phyloP scores from a whole-genome alignment of 2,329 filamentous ascomycete genomes.

The Fusarium albidum region DNA sequence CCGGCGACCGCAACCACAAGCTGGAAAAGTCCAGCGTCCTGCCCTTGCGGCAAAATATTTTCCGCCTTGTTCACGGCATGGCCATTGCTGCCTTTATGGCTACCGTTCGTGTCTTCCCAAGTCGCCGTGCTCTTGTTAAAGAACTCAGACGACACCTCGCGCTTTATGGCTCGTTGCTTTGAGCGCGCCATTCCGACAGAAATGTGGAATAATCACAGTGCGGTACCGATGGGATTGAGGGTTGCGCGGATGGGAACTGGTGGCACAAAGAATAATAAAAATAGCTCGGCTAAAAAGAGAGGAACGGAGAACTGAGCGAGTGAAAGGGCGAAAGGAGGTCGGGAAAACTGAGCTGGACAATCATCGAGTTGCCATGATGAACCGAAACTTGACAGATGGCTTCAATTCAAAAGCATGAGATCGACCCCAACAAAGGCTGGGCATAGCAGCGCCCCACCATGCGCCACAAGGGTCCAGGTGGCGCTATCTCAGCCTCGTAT shows the following conservation, averaged over 20 bases:
- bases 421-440: not conserved
- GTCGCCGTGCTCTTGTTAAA: constrained; percentile 57
- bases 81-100: constrained; percentile 37
- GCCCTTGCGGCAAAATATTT: constrained; percentile 44
- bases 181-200: constrained; percentile 68
- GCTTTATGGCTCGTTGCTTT: constrained; percentile 74
- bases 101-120: constrained; percentile 46
- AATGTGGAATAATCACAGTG: not conserved
- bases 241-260: not conserved
- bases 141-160: constrained; percentile 73
- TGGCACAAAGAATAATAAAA: not conserved
- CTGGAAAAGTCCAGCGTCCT: constrained; percentile 73
- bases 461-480: constrained; percentile 24
- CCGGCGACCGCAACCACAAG: constrained; percentile 88
- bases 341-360: constrained; percentile 22
- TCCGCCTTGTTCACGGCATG: constrained; percentile 37
- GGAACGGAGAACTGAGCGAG: constrained; percentile 16
- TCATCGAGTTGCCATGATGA: constrained; percentile 36
- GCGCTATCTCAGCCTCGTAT: constrained; percentile 15
- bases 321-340: constrained; percentile 11
- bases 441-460: constrained; percentile 19
- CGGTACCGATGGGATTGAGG: not conserved
- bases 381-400: constrained; percentile 42
- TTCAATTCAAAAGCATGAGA: constrained; percentile 35
- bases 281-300: constrained; percentile 16